Evolutionary conservation across 1,284 basidiomycete genomes (phyloP).

Genomic region (Sporisorium reilianum): DNA sequence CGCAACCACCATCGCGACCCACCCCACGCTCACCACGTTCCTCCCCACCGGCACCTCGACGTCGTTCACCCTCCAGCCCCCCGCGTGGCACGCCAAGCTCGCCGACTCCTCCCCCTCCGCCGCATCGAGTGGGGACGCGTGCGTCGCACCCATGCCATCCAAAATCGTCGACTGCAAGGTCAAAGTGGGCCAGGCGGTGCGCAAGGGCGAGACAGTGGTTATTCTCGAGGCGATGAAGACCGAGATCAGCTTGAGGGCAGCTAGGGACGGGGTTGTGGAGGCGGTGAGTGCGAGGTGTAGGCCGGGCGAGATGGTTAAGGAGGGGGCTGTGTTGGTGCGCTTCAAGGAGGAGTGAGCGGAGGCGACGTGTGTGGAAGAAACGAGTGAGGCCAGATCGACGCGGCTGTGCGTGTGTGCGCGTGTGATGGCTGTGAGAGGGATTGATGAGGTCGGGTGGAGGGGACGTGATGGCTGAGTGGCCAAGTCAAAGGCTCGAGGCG

Average conservation of each 20-base stretch:
- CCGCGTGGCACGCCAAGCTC: slow-evolving; percentile 28
- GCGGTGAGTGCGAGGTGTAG: slow-evolving; percentile 72
- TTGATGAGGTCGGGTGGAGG: too few species aligned
- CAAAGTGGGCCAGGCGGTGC: slow-evolving; percentile 79
- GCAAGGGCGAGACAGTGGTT: slow-evolving; percentile 82
- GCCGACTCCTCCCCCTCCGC: slow-evolving; percentile 1
- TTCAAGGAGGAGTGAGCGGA: slow-evolving; percentile 50
- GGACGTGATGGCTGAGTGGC: too few species aligned
- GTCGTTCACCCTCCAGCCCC: slow-evolving; percentile 12
- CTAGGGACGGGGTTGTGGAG: slow-evolving; percentile 77
- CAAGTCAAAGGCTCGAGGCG: too few species aligned
- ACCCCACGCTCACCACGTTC: slow-evolving; percentile 26
- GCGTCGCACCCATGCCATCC: slow-evolving; percentile 45
- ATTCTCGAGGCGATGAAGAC: slow-evolving; percentile 96
- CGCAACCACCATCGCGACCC: slow-evolving; percentile 8
- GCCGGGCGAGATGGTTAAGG: slow-evolving; percentile 89
- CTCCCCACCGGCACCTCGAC: slow-evolving; percentile 27
- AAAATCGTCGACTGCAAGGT: slow-evolving; percentile 81
- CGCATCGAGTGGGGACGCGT: slow-evolving; percentile 2
- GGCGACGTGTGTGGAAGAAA: neutral
- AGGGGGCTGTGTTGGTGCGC: slow-evolving; percentile 82
- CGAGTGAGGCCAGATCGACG: neutral
- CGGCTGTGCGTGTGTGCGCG: neutral
- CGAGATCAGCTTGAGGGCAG: slow-evolving; percentile 77
- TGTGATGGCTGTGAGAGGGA: too few species aligned